Base-by-base conservation (phyloP, 2,329 filamentous ascomycete species). In the Pseudonectria buxi region DNA sequence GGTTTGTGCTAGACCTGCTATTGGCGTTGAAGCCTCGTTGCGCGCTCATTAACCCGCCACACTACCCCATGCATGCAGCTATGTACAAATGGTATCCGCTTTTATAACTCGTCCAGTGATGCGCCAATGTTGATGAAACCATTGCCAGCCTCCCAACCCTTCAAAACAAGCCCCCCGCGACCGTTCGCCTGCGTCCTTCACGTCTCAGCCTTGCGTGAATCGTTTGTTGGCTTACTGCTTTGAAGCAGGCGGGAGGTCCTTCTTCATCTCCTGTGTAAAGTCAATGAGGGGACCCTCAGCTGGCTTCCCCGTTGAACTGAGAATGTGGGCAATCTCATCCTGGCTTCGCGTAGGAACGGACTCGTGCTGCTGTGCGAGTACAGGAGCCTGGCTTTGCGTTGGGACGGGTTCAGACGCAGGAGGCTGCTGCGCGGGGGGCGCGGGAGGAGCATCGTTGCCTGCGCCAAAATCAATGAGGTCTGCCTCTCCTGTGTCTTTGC, bases 381-480 rank as follows among this genome's bases (percentile, higher is more conserved):
- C 26, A 14, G 26, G 30, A 13, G 24, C 16, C 4, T 11, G 24
- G 15, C 26, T 24, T 26, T 34, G 30, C 3, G 37, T 24, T 28
- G 38, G 31, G 14, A 36, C 30, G 10, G 33, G 28, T 6, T 30
- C 31, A n/a, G 43, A 36, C 22, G 33, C 18, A 11, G 7, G 7
- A 31, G 49, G 37, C 4, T 44, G 25, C 18, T 41, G 40, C 10
- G 35, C 31, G 1, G 39, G 28, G 14, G 4, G 38, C 28, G n/a
- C 24, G 11, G 34, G 28, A 7, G 42, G 9, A 14, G 43, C 24
- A 14, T 28, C 41, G 3, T 43, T 40, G 18, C 40, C 38, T 37
- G 72, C 67, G 7, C 69, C 72, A 48, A 80, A 72, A 46, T 83
- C 71, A 42, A 82, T 78, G 31, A 82, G 61, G 43, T 76, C 54